phyloP scores from a whole-genome alignment of 768 basidiomycete genomes.

The Kwoniella sp. region DNA sequence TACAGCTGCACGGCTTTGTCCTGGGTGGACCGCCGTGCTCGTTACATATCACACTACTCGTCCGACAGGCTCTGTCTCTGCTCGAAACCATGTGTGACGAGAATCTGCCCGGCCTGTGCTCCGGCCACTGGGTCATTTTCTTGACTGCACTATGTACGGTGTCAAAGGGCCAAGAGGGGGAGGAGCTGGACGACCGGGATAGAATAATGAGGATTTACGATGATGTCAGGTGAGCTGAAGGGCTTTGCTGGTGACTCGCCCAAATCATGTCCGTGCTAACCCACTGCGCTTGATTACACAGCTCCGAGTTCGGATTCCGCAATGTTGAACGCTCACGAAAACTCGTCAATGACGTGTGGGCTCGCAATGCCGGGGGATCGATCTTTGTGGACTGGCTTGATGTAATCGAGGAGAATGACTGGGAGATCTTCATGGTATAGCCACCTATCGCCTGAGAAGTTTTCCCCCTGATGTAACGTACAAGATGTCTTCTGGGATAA shows the following conservation, averaged over 20 bases:
- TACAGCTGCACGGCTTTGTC: conserved; percentile 33
- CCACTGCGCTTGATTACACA: no score
- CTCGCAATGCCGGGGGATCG: conserved; percentile 28
- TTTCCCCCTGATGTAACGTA: no score
- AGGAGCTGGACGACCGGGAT: conserved; percentile 31
- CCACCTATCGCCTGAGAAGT: no score
- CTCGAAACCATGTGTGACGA: conserved; percentile 43
- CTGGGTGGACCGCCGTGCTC: conserved; percentile 36
- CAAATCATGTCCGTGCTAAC: no score
- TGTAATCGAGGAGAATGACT: conserved; percentile 39
- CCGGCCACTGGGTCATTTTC: conserved; percentile 46
- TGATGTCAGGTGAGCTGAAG: conserved; percentile 24
- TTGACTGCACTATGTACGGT: conserved; percentile 30
- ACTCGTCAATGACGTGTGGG: conserved; percentile 43
- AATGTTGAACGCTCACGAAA: conserved; percentile 37
- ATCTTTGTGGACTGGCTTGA: conserved; percentile 47
- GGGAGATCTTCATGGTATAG: conserved; percentile 44
- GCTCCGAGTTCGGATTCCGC: conserved; percentile 30
- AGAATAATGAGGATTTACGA: conserved; percentile 38
- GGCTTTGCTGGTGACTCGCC: no score
- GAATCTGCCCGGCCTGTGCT: conserved; percentile 35
- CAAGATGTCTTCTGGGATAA: no score
- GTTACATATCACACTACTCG: conserved; percentile 35
- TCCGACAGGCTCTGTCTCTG: conserved; percentile 38
- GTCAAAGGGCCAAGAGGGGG: conserved; percentile 19